Evolutionary conservation across 148 eudicot genomes (phyloP), one percentile per base, ranked within the genome.

Genomic region (Amaranthus hypochondriacus): DNA sequence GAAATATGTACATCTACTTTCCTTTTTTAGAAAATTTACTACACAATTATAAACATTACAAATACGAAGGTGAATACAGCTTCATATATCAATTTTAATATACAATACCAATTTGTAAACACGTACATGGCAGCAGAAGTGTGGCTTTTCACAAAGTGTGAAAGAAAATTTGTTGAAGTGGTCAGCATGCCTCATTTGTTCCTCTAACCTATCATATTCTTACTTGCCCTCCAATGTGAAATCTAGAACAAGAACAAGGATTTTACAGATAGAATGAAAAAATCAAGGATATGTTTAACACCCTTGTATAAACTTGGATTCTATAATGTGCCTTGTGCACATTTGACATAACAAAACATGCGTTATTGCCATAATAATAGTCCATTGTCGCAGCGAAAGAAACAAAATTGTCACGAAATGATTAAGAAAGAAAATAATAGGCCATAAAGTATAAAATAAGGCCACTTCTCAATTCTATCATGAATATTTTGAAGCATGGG

Each of bases 201-300:
- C 78, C 77, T 81, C 77, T 56, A 94, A 76, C 71, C 98, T 95
- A 75, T 82, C 88, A 66, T 97, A 95, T 79, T 95, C 98, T 79
- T 84, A 77, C 80, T 81, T 86, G 78, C 85, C 80, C 76, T 84
- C 92, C 92, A 82, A 75, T 95, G 97, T 4, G 86, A 83, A 77
- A 85, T 82, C 98, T 93, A 73, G 6, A 75, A 43, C 57, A 46
- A 75, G 47, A 60, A 28, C 57, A 46, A 75, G 47, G 60, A 28
- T 62, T 51, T 13, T 50, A 68, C 68, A 5, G 78, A 54, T n/a
- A 74, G 56, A 61, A 62, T n/a, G 50, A 72, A 9, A 70, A 58
- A 60, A 50, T 60, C 39, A 67, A 66, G 14, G 48, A 18, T 48
- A 77, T 9, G 13, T 72, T 12, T 9, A 51, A 77, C 5, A 43